Base-by-base conservation (phyloP, 192 early-diverging fungal species). In the Lunasporangiospora selenospora region DNA sequence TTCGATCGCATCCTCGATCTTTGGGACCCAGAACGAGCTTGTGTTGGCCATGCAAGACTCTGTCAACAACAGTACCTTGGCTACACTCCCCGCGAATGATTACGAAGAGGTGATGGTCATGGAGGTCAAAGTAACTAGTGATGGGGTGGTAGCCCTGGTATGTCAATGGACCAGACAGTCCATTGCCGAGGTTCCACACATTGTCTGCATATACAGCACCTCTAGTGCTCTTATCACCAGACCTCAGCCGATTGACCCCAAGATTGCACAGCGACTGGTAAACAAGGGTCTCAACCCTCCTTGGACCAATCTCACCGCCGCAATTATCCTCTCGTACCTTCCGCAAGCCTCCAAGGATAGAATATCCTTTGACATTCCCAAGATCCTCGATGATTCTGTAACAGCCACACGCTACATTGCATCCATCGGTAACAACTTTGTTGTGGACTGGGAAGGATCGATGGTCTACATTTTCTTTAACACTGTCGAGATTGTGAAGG, bases 401-500 rank as follows among this genome's bases (percentile, higher is more conserved):
- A 10, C 16, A 6, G 39, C 32, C 3, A 29, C 54, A 6, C 6
- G 9, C 2, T 66, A 66, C 27, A 4, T 66, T 1, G 53, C 63
- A 26, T 43, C 36, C 18, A 31, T 66, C 13, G 63, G 63, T 12
- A 53, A 66, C 13, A 66, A 66, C 32, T 49, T 58, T 34, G 33
- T 26, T 32, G 6, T 36, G 3, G 54, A 57, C 36, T 66, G 30
- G 27, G 46, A 50, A n/a, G 13, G 10, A 1, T 18, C 13, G 23
- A 15, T 19, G 19, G 21, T 57, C 4, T 51, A 41, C 12, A 24
- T 50, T 11, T 4, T 57, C 3, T 66, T 30, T 38, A 47, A 66
- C 19, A 42, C 47, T 2, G 11, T 39, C 9, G 63, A 65, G 13
- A 1, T 34, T 21, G 19, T 26, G 7, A 31, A 30, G 5, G 63